Conservation (phyloP, 371 early-diverging fungal genomes). For the Mortierella sp. region DNA sequence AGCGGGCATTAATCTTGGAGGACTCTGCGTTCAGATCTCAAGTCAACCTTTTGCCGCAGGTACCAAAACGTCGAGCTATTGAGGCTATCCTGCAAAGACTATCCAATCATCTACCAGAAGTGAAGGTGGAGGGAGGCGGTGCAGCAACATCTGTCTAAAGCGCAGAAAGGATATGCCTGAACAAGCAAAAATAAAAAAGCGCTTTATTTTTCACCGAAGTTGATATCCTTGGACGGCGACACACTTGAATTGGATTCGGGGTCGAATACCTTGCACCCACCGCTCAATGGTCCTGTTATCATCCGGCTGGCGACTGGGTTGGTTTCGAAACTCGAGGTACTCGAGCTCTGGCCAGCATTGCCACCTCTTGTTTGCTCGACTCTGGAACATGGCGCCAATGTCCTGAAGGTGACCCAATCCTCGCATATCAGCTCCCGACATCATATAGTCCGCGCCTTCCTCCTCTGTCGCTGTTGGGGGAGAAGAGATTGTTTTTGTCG, state of each 20-base stretch:
- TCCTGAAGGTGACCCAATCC: constrained; percentile 1
- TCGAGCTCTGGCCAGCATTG: constrained; percentile 1
- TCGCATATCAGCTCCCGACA: background rate
- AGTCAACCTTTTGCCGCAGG: background rate
- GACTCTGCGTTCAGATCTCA: background rate
- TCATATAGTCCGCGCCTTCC: background rate
- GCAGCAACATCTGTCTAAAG: background rate
- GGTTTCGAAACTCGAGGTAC: background rate
- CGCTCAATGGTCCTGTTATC: background rate
- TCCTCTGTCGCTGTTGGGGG: background rate
- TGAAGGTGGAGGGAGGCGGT: background rate
- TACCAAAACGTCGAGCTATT: background rate
- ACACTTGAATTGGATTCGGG: background rate
- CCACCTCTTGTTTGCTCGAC: background rate
- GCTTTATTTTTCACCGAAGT: background rate
- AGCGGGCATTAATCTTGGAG: background rate
- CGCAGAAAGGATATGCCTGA: too few relatives aligned
- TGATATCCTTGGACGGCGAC: background rate
- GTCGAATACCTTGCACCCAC: background rate
- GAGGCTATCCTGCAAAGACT: background rate
- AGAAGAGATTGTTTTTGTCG: background rate
- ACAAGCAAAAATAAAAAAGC: background rate
- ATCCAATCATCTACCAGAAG: background rate
- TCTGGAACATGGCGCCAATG: background rate
- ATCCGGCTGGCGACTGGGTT: background rate